Percentiles rank a stretch among this genome's conserved stretches.
phyloP scores from a whole-genome alignment of 2,329 filamentous ascomycete species.

The Colletotrichum somersetense region DNA sequence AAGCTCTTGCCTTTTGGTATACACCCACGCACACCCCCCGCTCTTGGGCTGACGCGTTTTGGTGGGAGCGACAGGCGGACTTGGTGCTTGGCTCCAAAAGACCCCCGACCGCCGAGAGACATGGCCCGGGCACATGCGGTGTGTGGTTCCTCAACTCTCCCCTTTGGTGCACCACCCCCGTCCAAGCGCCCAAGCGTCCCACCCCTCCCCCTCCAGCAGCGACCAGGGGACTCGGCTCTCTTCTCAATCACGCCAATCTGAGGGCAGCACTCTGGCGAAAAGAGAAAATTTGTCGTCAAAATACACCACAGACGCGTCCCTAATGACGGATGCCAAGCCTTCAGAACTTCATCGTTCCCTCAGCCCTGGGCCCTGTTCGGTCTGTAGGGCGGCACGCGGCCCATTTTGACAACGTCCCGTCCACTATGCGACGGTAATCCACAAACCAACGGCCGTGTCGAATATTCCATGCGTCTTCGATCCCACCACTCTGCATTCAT shows the following conservation, averaged over 20 bases:
- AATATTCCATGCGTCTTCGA: constrained; percentile 41
- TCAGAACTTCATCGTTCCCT: constrained; percentile 39
- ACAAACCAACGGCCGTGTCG: constrained; percentile 37
- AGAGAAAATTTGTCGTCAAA: constrained; percentile 33
- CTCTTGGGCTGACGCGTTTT: constrained; percentile 40
- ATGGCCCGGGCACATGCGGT: not conserved
- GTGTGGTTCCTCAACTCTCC: constrained; percentile 6
- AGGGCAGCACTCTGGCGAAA: constrained; percentile 31
- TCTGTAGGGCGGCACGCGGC: constrained; percentile 38
- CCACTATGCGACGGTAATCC: constrained; percentile 40
- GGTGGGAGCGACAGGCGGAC: constrained; percentile 29
- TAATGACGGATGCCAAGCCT: constrained; percentile 41
- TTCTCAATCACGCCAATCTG: constrained; percentile 32
- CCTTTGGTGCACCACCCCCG: constrained; percentile 12
- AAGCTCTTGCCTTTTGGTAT: constrained; percentile 37
- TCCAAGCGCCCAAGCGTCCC: constrained; percentile 24
- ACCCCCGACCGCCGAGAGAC: not conserved
- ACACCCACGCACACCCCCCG: constrained; percentile 28
- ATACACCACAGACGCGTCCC: constrained; percentile 34
- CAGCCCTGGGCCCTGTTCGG: constrained; percentile 40
- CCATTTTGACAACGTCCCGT: constrained; percentile 40
- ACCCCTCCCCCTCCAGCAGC: not conserved
- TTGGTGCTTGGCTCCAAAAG: not conserved
- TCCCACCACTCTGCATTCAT: constrained; percentile 25
- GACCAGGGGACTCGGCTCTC: constrained; percentile 24